phyloP scores from a whole-genome alignment of 768 basidiomycete genomes.

The Auricularia heimuer region DNA sequence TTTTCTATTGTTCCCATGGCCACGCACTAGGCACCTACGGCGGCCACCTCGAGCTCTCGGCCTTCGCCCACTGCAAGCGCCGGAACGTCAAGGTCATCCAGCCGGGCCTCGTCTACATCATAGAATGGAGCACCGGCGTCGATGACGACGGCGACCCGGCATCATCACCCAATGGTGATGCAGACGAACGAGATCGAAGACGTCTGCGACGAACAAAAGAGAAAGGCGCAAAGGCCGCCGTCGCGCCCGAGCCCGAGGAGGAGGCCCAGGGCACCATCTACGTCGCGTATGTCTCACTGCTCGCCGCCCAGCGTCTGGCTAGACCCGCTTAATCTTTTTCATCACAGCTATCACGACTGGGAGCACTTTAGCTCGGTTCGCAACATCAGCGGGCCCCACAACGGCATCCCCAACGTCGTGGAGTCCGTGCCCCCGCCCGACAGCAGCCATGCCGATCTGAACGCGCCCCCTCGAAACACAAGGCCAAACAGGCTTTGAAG shows the following conservation, averaged over 20 bases:
- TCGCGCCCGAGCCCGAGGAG: slow-evolving; percentile 17
- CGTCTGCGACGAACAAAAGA: slow-evolving; percentile 32
- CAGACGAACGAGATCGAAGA: slow-evolving; percentile 35
- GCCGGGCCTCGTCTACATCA: slow-evolving; percentile 84
- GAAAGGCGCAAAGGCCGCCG: slow-evolving; percentile 13
- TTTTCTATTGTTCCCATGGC: slow-evolving; percentile 4
- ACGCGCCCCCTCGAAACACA: slow-evolving; percentile 20
- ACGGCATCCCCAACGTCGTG: slow-evolving; percentile 54
- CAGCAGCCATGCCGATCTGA: slow-evolving; percentile 18
- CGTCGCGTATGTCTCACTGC: slow-evolving; percentile 59
- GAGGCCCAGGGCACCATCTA: slow-evolving; percentile 45
- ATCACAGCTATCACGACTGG: slow-evolving; percentile 76
- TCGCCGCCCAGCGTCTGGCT: not conserved
- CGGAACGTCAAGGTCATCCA: slow-evolving; percentile 87
- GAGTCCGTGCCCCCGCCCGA: slow-evolving; percentile 32
- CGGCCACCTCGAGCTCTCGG: slow-evolving; percentile 87
- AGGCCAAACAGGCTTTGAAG: slow-evolving; percentile 1
- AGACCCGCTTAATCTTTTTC: not conserved
- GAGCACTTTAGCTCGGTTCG: slow-evolving; percentile 94
- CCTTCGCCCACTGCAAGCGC: slow-evolving; percentile 72
- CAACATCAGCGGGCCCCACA: slow-evolving; percentile 74
- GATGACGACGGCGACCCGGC: slow-evolving; percentile 24
- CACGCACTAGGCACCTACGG: slow-evolving; percentile 65
- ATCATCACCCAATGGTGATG: slow-evolving; percentile 19
- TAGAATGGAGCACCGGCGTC: slow-evolving; percentile 65